Evolutionary conservation across 164 flowering plant genomes (phyloP), one percentile per base, ranked within the genome.

Genomic region (Amborella trichopoda): DNA sequence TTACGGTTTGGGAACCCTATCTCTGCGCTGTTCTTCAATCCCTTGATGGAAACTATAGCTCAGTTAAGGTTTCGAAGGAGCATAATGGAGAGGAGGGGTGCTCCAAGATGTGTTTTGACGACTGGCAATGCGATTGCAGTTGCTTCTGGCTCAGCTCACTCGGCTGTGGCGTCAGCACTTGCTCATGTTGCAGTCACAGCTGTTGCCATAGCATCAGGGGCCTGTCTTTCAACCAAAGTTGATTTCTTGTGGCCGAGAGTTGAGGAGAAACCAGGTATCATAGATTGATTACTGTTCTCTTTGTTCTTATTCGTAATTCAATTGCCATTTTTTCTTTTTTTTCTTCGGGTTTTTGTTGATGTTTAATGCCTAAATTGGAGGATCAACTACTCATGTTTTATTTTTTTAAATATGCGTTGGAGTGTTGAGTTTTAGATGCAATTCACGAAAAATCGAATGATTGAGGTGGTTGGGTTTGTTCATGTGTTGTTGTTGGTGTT

Each of bases 141-240:
- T 0, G 85, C 85, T n/a, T 79, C 76, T 1, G 68, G 69, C 1
- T 66, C 72, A 19, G 62, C 75, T 4, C 95, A 82, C 34, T 86
- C 78, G n/a, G 97, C 93, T 0, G 95, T 85, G 36, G 40, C 75
- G 0, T 80, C 95, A 3, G 75, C 97, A 3, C 72, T 89, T 11
- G 80, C 95, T 28, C 93, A 89, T 12, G 86, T 89, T 16, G 94
- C 95, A 2, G 85, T 85, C 28, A 80, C 94, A 19, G 94, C 95
- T 2, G 77, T 89, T 5, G 97, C 97, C 12, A 82, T 84, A 48
- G 95, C 93, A 12, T 89, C 93, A 9, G 97, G 97, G 0, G 97
- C 97, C 56, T 89, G 97, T 48, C 81, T 89, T 13, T 82, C 94
- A 11, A 89, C 95, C 3, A 89, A 82, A 66, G 88, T 85, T 6